phyloP scores from a whole-genome alignment of 2,329 filamentous ascomycete genomes.

The Amauroascus niger region DNA sequence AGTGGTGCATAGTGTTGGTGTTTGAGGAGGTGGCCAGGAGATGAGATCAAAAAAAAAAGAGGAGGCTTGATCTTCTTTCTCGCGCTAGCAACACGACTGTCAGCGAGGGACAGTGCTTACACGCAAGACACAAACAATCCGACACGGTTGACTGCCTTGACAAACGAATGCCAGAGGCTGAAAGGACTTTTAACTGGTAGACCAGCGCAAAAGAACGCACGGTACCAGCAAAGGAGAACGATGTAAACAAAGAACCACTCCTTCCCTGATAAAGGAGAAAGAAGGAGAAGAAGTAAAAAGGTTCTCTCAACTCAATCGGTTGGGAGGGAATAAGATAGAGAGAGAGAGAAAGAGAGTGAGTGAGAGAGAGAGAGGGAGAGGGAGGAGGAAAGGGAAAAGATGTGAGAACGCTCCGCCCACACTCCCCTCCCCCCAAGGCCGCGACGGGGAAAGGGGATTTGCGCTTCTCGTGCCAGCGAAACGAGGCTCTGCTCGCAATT shows the following conservation, averaged over 20 bases:
- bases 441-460: slow-evolving; percentile 3
- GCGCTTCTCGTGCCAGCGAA: slow-evolving; percentile 1
- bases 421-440: background rate
- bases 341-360: too few species aligned
- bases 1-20: slow-evolving; percentile 12
- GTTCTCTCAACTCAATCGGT: background rate
- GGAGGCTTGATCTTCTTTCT: background rate
- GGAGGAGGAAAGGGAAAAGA: too few species aligned
- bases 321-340: background rate
- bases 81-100: background rate
- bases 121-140: too few species aligned
- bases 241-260: background rate
- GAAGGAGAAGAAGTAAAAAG: background rate
- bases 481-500: slow-evolving; percentile 6
- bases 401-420: too few species aligned
- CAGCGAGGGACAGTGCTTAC: background rate
- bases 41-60: too few species aligned
- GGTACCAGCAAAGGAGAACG: background rate
- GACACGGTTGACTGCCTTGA: too few species aligned
- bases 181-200: background rate
- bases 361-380: too few species aligned
- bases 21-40: background rate
- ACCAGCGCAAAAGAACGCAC: background rate
- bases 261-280: too few species aligned
- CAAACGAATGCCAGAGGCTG: background rate